A percentile compares a stretch with the other conserved stretches of the same genome.
Conservation (phyloP, 768 basidiomycete genomes). For the Hortiboletus campestris region DNA sequence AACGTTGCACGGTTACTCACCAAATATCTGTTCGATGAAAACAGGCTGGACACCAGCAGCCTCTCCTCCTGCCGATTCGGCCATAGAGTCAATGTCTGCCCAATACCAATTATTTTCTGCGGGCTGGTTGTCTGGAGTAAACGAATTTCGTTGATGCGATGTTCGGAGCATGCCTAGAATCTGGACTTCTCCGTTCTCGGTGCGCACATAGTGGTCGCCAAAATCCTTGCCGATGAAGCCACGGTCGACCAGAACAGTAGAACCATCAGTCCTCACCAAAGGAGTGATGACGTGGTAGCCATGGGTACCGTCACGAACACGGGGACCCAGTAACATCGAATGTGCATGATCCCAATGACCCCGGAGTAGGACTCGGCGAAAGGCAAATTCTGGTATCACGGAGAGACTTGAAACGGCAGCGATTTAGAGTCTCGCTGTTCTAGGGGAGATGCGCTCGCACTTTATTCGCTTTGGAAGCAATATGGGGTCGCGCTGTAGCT, state of each 20-base stretch:
- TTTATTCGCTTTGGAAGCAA: conserved; percentile 81
- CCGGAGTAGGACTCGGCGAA: conserved; percentile 74
- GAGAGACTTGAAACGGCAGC: conserved; percentile 46
- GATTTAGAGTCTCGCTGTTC: conserved; percentile 19
- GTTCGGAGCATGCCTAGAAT: conserved; percentile 86
- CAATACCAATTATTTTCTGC: conserved; percentile 87
- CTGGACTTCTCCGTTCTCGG: conserved; percentile 59
- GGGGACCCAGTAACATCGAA: conserved; percentile 79
- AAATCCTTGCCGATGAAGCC: conserved; percentile 77
- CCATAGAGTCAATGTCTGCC: conserved; percentile 82
- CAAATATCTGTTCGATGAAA: conserved; percentile 86
- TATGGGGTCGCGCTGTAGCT: conserved; percentile 77
- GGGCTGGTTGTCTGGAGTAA: conserved; percentile 88
- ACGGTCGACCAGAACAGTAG: conserved; percentile 87
- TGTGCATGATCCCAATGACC: conserved; percentile 80
- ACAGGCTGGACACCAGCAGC: conserved; percentile 78
- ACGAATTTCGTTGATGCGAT: conserved; percentile 67
- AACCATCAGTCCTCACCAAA: conserved; percentile 71
- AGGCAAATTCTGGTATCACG: conserved; percentile 85
- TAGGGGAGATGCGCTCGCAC: conserved; percentile 45
- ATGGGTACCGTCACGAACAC: conserved; percentile 82
- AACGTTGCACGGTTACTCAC: conserved; percentile 42
- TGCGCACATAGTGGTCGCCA: conserved; percentile 36
- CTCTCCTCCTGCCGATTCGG: conserved; percentile 72
- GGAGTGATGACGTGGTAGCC: conserved; percentile 91